These are phyloP conservation scores for Rhizoclosmatium sp. DNA, from an alignment of 192 early-diverging fungal genomes.

Conservation along the genomic window DNA sequence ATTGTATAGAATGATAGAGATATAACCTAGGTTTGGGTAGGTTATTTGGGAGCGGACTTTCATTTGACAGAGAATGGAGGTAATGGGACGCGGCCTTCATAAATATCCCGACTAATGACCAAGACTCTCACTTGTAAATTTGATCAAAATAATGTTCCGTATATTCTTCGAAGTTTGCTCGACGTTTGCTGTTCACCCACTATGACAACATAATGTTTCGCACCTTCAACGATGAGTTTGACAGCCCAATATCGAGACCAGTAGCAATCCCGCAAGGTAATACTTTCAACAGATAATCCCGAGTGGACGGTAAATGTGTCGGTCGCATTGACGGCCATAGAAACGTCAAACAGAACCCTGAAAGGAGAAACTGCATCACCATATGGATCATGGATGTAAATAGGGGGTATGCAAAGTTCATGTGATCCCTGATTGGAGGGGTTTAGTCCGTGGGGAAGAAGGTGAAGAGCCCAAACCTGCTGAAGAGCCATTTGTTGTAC, in stretches of 20 bases:
- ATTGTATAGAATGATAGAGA: constrained; percentile 92
- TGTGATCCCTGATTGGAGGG: constrained; percentile 53
- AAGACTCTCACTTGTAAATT: no score
- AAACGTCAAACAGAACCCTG: constrained; percentile 55
- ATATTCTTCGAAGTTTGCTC: no score
- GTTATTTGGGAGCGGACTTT: no score
- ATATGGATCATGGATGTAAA: constrained; percentile 88
- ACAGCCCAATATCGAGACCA: constrained; percentile 89
- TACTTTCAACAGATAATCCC: constrained; percentile 73
- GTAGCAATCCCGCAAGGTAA: constrained; percentile 89
- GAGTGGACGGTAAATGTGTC: constrained; percentile 54
- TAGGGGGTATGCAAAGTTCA: constrained; percentile 87
- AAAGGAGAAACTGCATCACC: constrained; percentile 79
- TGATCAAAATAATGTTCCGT: no score
- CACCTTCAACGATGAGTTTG: constrained; percentile 82
- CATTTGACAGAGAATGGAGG: no score
- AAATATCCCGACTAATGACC: no score
- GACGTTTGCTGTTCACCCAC: neutral
- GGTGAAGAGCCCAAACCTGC: constrained; percentile 30
- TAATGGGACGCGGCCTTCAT: no score
- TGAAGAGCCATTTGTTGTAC: constrained; percentile 97
- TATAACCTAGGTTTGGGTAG: constrained; percentile 59
- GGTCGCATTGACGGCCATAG: constrained; percentile 72
- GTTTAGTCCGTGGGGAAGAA: neutral
- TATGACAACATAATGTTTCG: neutral